Conservation (phyloP, 331 rosid species). For the Quercus lobata region DNA sequence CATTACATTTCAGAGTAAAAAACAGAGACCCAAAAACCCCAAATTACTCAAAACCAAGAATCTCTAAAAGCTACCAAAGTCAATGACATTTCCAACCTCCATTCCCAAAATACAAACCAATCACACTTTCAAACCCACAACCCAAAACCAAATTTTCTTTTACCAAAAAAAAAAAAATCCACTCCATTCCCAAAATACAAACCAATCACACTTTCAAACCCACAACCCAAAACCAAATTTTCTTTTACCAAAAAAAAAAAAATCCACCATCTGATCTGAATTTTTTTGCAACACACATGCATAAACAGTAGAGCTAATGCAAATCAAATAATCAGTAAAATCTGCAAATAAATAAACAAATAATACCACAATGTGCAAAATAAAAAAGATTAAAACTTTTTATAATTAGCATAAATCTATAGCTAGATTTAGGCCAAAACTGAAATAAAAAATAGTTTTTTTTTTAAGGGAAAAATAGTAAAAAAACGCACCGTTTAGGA, state of each 20-base stretch:
- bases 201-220: background rate
- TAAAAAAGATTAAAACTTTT: too few relatives aligned
- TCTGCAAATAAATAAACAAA: background rate
- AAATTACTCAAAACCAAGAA: background rate
- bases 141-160: background rate
- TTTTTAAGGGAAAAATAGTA: background rate
- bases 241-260: background rate
- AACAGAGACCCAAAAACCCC: background rate
- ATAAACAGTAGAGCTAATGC: background rate
- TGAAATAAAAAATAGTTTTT: background rate
- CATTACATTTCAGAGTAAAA: background rate
- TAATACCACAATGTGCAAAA: too few relatives aligned
- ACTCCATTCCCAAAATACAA: background rate
- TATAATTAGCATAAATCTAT: background rate
- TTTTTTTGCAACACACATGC: background rate
- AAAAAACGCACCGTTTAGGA: constrained; percentile 35
- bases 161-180: background rate
- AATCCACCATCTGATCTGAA: background rate
- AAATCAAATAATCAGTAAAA: constrained; percentile 13
- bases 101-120: background rate
- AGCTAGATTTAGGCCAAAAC: background rate
- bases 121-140: background rate
- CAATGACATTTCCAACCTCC: background rate
- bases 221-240: background rate
- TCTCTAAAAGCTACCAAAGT: background rate